Base-by-base conservation (phyloP, 192 early-diverging fungal species). In the Coemansia sp. region DNA sequence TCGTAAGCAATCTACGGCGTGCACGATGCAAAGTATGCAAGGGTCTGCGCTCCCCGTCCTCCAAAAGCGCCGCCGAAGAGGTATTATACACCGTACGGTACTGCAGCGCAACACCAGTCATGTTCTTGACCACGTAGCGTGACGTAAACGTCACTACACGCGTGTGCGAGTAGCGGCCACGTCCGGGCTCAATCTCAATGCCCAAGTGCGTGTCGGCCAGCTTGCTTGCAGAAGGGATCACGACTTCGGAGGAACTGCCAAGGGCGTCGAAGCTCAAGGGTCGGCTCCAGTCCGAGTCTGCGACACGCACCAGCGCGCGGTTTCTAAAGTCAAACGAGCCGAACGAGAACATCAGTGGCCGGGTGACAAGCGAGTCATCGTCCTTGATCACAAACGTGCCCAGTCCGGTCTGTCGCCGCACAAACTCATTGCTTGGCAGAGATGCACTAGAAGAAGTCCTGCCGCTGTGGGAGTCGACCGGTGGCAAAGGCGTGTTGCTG, bases 251-350 rank as follows among this genome's bases (percentile, higher is more conserved):
- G 9, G 87, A 81, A 57, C 88, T 93, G 10, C 95, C 94, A 48
- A 96, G 88, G 2, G 94, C 93, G 61, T 99, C 96, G 67, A 99
- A 97, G 75, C 94, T 97, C 43, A 95, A 66, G 2, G 90, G 91
- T 59, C 85, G 69, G 42, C 93, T 95, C 91, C 89, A 93, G 2
- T 92, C 89, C 0, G 91, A 89, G 17, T 86, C 82, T 12, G 62
- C 69, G 0, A 90, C 79, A 59, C 89, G 85, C 23, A 96, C 80
- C 51, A 93, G 71, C 1, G 89, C 85, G 22, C 95, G 78, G 68
- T 94, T 97, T 33, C 87, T 72, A 42, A 89, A 85, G 44, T 96
- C 93, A 60, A 85, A 85, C 24, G 82, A 90, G 1, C 89, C 87
- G 66, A 95, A 98, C 4, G 94, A 95, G 69, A 95, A 98, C 90